phyloP scores from a whole-genome alignment of 345 rosid species.

The Camelina sativa region DNA sequence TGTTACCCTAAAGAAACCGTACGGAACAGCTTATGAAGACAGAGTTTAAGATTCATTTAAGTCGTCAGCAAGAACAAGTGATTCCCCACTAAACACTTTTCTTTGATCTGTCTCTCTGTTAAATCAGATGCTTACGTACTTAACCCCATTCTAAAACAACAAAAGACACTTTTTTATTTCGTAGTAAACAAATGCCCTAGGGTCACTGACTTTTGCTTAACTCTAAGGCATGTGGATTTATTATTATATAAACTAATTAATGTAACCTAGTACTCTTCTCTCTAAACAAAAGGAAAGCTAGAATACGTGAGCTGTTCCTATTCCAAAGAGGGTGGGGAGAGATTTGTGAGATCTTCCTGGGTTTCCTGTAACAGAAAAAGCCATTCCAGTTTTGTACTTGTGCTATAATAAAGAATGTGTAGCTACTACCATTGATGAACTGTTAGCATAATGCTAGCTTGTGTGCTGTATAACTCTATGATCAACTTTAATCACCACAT shows the following conservation, averaged over 20 bases:
- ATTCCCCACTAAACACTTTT: constrained; percentile 46
- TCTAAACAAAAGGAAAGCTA: constrained; percentile 25
- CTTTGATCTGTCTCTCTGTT: constrained; percentile 44
- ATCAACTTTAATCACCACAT: constrained; percentile 35
- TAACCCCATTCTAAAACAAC: background rate
- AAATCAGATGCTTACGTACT: constrained; percentile 47
- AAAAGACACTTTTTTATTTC: constrained; percentile 39
- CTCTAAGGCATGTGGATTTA: constrained; percentile 39
- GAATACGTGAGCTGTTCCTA: constrained; percentile 42
- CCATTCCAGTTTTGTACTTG: constrained; percentile 27
- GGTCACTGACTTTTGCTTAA: constrained; percentile 46
- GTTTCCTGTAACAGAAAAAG: constrained; percentile 44
- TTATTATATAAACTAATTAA: constrained; percentile 16
- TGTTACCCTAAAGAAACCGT: constrained; percentile 39
- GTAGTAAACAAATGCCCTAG: constrained; percentile 43
- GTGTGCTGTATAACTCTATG: constrained; percentile 44
- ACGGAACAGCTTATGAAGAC: constrained; percentile 41
- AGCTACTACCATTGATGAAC: constrained; percentile 39
- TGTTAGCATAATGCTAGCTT: constrained; percentile 42
- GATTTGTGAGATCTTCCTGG: constrained; percentile 42
- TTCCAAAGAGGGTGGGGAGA: constrained; percentile 42
- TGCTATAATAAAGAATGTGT: constrained; percentile 29
- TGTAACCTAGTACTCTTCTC: constrained; percentile 39
- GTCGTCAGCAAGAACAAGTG: constrained; percentile 38
- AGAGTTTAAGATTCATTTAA: constrained; percentile 36